phyloP scores from a whole-genome alignment of 2,329 filamentous ascomycete genomes.

The Incumbomyces delicatus region DNA sequence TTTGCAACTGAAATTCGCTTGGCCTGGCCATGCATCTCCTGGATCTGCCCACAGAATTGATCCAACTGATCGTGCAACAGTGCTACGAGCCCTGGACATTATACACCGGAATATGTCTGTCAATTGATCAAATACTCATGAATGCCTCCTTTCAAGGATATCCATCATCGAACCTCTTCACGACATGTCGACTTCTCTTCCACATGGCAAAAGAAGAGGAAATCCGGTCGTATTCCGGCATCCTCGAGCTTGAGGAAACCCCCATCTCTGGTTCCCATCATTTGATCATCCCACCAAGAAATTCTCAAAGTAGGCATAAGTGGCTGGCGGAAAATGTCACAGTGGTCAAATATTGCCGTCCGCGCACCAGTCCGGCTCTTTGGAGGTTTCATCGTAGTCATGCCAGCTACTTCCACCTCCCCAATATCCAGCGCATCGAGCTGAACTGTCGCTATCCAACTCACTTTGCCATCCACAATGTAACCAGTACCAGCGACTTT shows the following conservation, averaged over 20 bases:
- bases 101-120: not conserved
- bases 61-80: slow-evolving; percentile 1
- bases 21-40: slow-evolving; percentile 2
- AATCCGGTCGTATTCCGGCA: not conserved
- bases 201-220: not conserved
- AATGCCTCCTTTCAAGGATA: not conserved
- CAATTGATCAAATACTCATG: no score
- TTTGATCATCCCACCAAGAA: no score
- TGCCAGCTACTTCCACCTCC: not conserved
- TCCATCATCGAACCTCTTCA: not conserved
- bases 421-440: slow-evolving; percentile 1
- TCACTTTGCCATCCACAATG: slow-evolving; percentile 3
- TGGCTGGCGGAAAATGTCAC: not conserved
- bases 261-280: no score
- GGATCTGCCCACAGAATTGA: slow-evolving; percentile 1
- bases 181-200: not conserved
- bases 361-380: not conserved
- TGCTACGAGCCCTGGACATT: slow-evolving; percentile 4
- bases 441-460: slow-evolving; percentile 4
- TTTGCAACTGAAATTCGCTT: not conserved
- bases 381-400: not conserved
- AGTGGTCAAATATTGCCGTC: not conserved
- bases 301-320: no score
- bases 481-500: not conserved
- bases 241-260: not conserved